Percentiles rank a stretch among this genome's conserved stretches.
phyloP scores from a whole-genome alignment of 192 early-diverging fungal genomes.

The Backusella liffmaniae region DNA sequence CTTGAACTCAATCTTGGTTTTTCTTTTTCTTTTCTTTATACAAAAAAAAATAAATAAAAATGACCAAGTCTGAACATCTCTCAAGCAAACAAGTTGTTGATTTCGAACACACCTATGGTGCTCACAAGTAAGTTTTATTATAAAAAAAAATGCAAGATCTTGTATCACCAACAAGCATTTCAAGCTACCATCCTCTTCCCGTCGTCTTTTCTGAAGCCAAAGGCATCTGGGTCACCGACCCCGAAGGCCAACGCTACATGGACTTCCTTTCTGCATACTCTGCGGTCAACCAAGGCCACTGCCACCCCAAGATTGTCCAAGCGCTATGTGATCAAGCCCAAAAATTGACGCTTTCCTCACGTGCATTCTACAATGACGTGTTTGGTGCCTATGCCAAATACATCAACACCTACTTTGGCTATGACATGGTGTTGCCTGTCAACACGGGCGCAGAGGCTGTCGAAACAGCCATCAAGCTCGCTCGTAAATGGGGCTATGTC shows the following conservation, averaged over 20 bases:
- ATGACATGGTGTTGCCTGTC: constrained; percentile 98
- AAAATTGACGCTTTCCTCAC: constrained; percentile 81
- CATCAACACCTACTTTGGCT: constrained; percentile 91
- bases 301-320: constrained; percentile 92
- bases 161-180: neutral
- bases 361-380: constrained; percentile 96
- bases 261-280: constrained; percentile 88
- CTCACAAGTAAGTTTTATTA: constrained; percentile 75
- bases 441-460: constrained; percentile 99
- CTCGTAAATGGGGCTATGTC: constrained; percentile 94
- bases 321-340: constrained; percentile 89
- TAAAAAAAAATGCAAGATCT: neutral
- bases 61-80: constrained; percentile 1
- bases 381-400: constrained; percentile 91
- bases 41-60: neutral
- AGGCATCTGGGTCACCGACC: constrained; percentile 94
- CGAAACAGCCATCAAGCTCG: constrained; percentile 97
- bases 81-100: constrained; percentile 55
- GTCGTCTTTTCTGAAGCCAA: constrained; percentile 86
- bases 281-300: constrained; percentile 90
- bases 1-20: neutral
- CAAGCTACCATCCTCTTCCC: constrained; percentile 93
- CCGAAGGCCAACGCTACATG: constrained; percentile 84
- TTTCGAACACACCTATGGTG: constrained; percentile 85
- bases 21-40: neutral